These are phyloP conservation scores for Lipomyces spencermartinsiae DNA, from an alignment of 805 yeast genomes.

Conservation along the genomic window DNA sequence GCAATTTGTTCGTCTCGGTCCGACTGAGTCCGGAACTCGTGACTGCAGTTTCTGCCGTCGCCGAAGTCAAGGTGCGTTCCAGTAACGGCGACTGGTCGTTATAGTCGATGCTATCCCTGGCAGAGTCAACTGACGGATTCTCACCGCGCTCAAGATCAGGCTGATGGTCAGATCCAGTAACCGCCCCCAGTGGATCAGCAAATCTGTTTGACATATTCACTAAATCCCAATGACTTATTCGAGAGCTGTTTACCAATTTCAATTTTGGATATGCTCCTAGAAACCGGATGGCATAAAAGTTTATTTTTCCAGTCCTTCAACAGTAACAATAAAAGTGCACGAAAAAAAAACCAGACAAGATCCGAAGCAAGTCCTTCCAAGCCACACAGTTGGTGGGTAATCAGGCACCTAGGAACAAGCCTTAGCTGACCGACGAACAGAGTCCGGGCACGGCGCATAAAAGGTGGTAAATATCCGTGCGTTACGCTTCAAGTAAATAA, in stretches of 20 bases:
- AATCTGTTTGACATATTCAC: background rate
- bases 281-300: too few species aligned
- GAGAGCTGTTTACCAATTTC: background rate
- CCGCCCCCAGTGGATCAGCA: conserved; percentile 27
- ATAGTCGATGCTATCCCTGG: conserved; percentile 22
- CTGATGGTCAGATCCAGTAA: conserved; percentile 9
- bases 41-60: conserved; percentile 19
- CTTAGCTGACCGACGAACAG: too few species aligned
- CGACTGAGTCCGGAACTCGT: conserved; percentile 18
- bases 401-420: too few species aligned
- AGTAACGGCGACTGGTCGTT: conserved; percentile 32
- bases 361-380: too few species aligned
- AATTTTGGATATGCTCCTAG: background rate
- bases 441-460: background rate
- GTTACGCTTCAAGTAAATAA: background rate
- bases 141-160: conserved; percentile 34
- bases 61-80: conserved; percentile 13
- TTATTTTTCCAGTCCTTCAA: too few species aligned
- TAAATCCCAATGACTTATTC: background rate
- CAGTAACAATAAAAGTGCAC: too few species aligned
- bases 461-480: background rate
- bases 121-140: conserved; percentile 18
- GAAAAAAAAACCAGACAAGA: too few species aligned
- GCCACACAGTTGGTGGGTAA: background rate
- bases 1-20: conserved; percentile 26